Evolutionary conservation across 1,284 basidiomycete species (phyloP).

Genomic region (Ceratorhiza oryzae-sativae): DNA sequence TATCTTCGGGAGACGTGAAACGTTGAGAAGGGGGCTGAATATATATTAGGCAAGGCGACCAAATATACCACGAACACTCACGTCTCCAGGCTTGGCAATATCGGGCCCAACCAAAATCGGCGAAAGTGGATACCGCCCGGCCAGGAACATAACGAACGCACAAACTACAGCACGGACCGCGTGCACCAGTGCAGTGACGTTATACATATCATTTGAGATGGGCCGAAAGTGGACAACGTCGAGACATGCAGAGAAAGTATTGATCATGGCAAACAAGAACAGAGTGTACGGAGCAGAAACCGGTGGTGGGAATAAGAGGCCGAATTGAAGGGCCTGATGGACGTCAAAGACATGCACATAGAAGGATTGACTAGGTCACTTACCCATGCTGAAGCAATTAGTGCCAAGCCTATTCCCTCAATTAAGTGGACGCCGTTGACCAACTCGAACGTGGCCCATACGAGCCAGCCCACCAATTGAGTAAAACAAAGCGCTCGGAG

Average conservation of each 20-base stretch:
- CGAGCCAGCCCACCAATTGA: constrained; percentile 38
- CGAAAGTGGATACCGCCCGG: constrained; percentile 34
- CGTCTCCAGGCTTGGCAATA: constrained; percentile 23
- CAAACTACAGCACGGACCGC: constrained; percentile 20
- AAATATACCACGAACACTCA: neutral
- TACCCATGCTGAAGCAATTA: constrained; percentile 28
- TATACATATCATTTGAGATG: constrained; percentile 4
- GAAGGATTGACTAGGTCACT: constrained; percentile 49
- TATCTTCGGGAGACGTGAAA: constrained; percentile 72
- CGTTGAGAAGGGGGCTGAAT: constrained; percentile 55
- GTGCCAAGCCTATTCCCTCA: neutral
- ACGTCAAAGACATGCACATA: neutral
- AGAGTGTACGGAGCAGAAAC: constrained; percentile 26
- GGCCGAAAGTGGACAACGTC: constrained; percentile 18
- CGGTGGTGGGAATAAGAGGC: constrained; percentile 5
- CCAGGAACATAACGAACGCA: constrained; percentile 48
- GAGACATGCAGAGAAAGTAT: constrained; percentile 18
- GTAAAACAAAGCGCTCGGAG: constrained; percentile 31
- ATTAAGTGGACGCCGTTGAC: constrained; percentile 9
- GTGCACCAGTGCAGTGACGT: constrained; percentile 17
- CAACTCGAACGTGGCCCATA: neutral
- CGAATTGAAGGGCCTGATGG: constrained; percentile 3
- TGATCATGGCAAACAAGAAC: constrained; percentile 31
- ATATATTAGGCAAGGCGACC: neutral
- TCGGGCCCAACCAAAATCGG: constrained; percentile 18